phyloP scores from a whole-genome alignment of 2,329 filamentous ascomycete species.

The Conoideocrella luteorostrata region DNA sequence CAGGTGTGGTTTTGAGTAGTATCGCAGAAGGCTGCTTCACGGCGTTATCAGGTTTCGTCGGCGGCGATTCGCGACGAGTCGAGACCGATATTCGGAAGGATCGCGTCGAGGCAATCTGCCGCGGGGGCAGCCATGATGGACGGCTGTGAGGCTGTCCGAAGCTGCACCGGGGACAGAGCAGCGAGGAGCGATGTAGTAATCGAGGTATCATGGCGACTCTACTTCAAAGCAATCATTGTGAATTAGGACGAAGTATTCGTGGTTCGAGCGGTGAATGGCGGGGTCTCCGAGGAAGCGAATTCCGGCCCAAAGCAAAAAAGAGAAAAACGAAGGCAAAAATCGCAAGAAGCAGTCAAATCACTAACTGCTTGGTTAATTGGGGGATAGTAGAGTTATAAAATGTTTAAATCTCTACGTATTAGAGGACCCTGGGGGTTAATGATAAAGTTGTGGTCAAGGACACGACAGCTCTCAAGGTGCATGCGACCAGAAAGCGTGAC shows the following conservation, averaged over 20 bases:
- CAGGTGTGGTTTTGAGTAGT: constrained; percentile 2
- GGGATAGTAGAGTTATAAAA: too few species aligned
- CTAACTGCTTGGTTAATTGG: too few species aligned
- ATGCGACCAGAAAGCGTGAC: too few species aligned
- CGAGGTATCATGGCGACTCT: constrained; percentile 28
- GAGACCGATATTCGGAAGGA: constrained; percentile 26
- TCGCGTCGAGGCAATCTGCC: constrained; percentile 18
- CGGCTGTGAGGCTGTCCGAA: constrained; percentile 18
- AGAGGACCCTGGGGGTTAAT: too few species aligned
- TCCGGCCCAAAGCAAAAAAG: too few species aligned
- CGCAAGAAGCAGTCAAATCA: too few species aligned
- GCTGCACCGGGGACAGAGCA: constrained; percentile 25
- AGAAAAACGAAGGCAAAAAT: too few species aligned
- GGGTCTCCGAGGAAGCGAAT: too few species aligned
- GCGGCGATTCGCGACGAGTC: constrained; percentile 19
- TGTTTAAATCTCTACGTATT: too few species aligned
- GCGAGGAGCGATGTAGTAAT: constrained; percentile 25
- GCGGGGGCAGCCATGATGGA: constrained; percentile 22
- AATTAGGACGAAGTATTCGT: not conserved
- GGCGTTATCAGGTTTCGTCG: constrained; percentile 9
- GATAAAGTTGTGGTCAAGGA: too few species aligned
- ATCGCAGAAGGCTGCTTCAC: constrained; percentile 2
- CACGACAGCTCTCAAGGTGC: too few species aligned
- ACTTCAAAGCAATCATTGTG: constrained; percentile 2
- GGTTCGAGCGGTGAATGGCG: too few species aligned